These are phyloP conservation scores for Botrytis medusae DNA, from an alignment of 2,329 filamentous ascomycete genomes.

Conservation along the genomic window DNA sequence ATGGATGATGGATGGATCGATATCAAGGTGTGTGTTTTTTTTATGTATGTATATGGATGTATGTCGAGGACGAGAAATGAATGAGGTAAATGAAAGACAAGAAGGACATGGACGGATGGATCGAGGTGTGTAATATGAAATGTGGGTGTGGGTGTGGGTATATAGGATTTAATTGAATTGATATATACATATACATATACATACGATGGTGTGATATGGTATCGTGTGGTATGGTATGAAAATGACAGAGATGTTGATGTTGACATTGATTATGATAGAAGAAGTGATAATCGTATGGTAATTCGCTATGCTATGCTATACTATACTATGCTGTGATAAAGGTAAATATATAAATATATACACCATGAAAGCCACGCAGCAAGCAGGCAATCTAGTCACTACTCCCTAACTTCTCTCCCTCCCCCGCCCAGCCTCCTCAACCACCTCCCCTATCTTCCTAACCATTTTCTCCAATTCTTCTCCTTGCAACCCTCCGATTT, in stretches of 20 bases:
- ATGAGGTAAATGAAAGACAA: background rate
- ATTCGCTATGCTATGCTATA: too few species aligned
- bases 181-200: too few species aligned
- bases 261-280: too few species aligned
- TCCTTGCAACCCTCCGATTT: slow-evolving; percentile 24
- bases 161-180: too few species aligned
- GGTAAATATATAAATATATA: background rate
- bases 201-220: too few species aligned
- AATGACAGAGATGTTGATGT: too few species aligned
- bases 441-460: slow-evolving; percentile 30
- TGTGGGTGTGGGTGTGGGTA: too few species aligned
- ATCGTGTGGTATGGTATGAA: too few species aligned
- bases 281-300: too few species aligned
- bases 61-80: background rate
- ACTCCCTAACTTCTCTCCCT: background rate
- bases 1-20: background rate
- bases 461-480: slow-evolving; percentile 29
- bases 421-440: slow-evolving; percentile 30
- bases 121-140: too few species aligned
- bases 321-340: too few species aligned
- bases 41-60: background rate
- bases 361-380: background rate
- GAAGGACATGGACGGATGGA: too few species aligned
- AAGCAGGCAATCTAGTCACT: background rate
- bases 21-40: background rate